Base-by-base conservation (phyloP, 1,284 basidiomycete species). In the Marasmius sp. region DNA sequence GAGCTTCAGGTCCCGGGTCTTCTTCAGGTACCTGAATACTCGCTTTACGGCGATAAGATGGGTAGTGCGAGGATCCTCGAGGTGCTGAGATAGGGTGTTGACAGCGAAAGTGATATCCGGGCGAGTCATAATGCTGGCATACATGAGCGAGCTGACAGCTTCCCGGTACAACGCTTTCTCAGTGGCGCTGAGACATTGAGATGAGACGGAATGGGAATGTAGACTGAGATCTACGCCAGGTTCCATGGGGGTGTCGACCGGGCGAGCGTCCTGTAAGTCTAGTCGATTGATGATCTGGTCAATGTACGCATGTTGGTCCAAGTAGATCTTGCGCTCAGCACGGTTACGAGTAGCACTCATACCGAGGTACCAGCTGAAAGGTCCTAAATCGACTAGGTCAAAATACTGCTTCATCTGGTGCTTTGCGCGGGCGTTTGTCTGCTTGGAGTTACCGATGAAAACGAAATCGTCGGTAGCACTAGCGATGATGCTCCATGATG, bases 381-480 rank as follows among this genome's bases (percentile, higher is more conserved):
- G 48, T 3, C 74, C 70, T 1, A 74, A 65, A 51, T 71, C 66
- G 18, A 70, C 64, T 6, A 75, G 60, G 54, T 74, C 64, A 50
- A 74, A 70, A 22, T 65, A 54, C 22, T 71, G 50, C 14, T 53
- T 65, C 9, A 75, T 64, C 50, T 69, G 62, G 1, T 62, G 49
- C 36, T 70, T 68, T 56, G 39, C 11, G 10, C 2, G 20, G 27
- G 20, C 39, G 51, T 61, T 54, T 18, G 43, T 34, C 7, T 53
- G n/a, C 20, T 45, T 60, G 7, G 66, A 69, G 38, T 71, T 61
- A 12, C 68, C 61, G 34, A 73, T 66, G 38, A 71, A 70, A 5
- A 71, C 70, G 64, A 76, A 74, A 57, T 77, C 70, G 48, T 77
- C 70, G 20, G 74, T 72, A 39, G 74, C 67, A 1, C 65, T 65